These are phyloP conservation scores for Fusarium albidum DNA, from an alignment of 2,329 filamentous ascomycete species.

Conservation along the genomic window DNA sequence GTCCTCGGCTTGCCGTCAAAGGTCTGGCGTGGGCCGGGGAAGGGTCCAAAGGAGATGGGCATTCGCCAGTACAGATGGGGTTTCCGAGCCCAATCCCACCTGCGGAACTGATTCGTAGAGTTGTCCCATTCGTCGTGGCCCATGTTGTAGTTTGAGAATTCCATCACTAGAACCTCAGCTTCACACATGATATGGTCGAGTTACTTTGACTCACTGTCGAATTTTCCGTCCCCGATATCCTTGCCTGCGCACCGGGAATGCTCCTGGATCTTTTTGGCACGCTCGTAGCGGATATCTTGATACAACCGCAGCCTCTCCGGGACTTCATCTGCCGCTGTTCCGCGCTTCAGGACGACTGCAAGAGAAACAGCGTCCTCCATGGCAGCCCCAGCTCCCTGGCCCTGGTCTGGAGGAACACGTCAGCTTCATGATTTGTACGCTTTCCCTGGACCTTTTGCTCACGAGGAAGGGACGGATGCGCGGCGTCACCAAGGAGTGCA, in stretches of 20 bases:
- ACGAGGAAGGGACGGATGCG: conserved; percentile 70
- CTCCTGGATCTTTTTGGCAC: conserved; percentile 66
- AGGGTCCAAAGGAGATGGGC: conserved; percentile 38
- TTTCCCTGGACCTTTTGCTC: no score
- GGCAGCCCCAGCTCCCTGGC: conserved; percentile 63
- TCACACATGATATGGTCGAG: no score
- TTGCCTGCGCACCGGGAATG: conserved; percentile 60
- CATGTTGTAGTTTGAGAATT: conserved; percentile 25
- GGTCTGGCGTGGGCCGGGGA: conserved; percentile 34
- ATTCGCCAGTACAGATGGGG: conserved; percentile 27
- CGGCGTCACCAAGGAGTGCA: conserved; percentile 71
- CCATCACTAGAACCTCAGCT: conserved; percentile 23
- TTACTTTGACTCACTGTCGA: conserved; percentile 26
- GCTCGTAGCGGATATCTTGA: conserved; percentile 63
- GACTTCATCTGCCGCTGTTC: conserved; percentile 55
- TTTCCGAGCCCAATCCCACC: conserved; percentile 26
- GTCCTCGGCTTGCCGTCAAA: no score
- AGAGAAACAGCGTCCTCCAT: conserved; percentile 73
- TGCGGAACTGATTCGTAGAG: conserved; percentile 24
- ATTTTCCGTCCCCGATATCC: conserved; percentile 15
- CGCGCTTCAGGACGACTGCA: conserved; percentile 60
- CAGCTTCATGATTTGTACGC: not conserved
- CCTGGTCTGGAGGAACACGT: conserved; percentile 16
- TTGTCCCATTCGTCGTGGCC: conserved; percentile 32
- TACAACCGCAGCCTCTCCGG: conserved; percentile 66